Percentiles rank a stretch among this genome's conserved stretches.
phyloP scores from a whole-genome alignment of 139 green algal species.

The Pycnococcus provasolii region DNA sequence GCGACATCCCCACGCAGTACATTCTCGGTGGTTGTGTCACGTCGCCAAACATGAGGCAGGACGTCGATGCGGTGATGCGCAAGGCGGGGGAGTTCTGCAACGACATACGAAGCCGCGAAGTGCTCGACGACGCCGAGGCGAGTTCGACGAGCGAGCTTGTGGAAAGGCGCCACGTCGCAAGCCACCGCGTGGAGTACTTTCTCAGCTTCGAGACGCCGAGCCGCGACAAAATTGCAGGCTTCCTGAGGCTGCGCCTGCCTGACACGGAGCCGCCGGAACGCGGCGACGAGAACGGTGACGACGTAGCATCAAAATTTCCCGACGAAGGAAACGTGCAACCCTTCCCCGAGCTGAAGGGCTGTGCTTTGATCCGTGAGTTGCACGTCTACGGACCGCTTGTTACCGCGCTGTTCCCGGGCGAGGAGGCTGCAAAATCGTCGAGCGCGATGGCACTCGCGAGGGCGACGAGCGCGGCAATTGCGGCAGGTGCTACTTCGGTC shows the following conservation, averaged over 20 bases:
- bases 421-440: background rate
- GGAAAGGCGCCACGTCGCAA: constrained; percentile 82
- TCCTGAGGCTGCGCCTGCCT: constrained; percentile 54
- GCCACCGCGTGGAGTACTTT: constrained; percentile 95
- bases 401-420: no score
- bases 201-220: constrained; percentile 81
- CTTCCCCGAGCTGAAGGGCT: constrained; percentile 56
- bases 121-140: constrained; percentile 70
- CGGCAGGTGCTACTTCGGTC: no score
- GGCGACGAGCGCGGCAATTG: constrained; percentile 27
- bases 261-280: constrained; percentile 8
- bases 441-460: constrained; percentile 76
- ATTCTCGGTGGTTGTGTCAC: constrained; percentile 79
- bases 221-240: constrained; percentile 89
- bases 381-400: constrained; percentile 78
- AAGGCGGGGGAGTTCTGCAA: constrained; percentile 68
- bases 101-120: constrained; percentile 88
- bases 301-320: no score
- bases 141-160: constrained; percentile 88
- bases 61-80: constrained; percentile 78
- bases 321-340: background rate
- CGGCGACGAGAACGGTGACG: constrained; percentile 2
- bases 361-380: constrained; percentile 88
- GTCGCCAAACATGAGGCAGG: constrained; percentile 84
- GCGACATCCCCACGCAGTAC: constrained; percentile 96